phyloP scores from a whole-genome alignment of 345 rosid species.

The Camelina laxa region DNA sequence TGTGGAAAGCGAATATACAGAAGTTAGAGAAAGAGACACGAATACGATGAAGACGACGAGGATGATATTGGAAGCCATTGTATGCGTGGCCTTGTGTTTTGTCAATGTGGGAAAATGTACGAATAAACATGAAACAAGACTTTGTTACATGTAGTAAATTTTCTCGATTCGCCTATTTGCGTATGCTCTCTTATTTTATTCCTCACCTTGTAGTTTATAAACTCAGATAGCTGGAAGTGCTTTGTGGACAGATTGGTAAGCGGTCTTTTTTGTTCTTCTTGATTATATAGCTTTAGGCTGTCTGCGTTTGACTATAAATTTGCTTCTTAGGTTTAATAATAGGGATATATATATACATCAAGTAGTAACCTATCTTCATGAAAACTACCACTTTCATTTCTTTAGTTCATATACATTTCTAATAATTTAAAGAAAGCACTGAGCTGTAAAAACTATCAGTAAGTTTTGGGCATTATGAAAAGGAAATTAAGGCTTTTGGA shows the following conservation, averaged over 20 bases:
- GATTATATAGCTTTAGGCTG: neutral
- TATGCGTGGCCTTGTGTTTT: conserved; percentile 10
- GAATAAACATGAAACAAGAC: neutral
- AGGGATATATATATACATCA: neutral
- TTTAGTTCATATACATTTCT: no score
- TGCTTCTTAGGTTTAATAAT: neutral
- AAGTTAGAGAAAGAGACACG: conserved; percentile 1
- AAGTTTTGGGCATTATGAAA: no score
- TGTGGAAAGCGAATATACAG: conserved; percentile 1
- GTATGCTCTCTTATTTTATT: neutral
- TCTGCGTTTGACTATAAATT: conserved; percentile 21
- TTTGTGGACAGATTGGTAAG: conserved; percentile 2
- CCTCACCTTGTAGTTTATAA: conserved; percentile 11
- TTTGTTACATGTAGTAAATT: neutral
- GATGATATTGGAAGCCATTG: conserved; percentile 29
- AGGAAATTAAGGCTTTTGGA: no score
- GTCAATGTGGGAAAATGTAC: conserved; percentile 10
- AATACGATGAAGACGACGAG: conserved; percentile 24
- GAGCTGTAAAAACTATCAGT: no score
- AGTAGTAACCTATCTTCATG: neutral
- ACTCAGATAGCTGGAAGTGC: conserved; percentile 4
- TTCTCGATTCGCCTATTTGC: conserved; percentile 2
- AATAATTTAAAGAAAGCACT: no score
- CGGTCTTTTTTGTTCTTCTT: neutral
- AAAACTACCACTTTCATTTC: no score